A percentile compares a stretch with the other conserved stretches of the same genome.
Conservation (phyloP, 495 filamentous ascomycete genomes). For the Echria macrotheca region DNA sequence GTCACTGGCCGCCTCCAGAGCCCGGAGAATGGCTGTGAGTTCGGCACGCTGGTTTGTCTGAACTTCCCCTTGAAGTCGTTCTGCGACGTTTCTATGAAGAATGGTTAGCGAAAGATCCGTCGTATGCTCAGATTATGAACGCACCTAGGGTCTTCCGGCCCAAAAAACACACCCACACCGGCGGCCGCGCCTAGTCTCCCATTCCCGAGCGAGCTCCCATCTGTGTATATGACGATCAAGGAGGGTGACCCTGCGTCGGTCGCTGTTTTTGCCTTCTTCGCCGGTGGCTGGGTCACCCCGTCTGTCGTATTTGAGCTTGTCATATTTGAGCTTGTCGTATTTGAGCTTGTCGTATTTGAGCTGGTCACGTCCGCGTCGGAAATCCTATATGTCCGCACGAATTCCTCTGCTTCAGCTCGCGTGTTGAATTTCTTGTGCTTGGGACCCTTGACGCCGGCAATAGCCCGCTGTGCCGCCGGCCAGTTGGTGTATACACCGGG, state of each 20-base stretch:
- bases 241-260: slow-evolving; percentile 34
- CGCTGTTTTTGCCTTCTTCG: slow-evolving; percentile 53
- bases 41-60: slow-evolving; percentile 97
- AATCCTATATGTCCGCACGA: slow-evolving; percentile 30
- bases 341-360: neutral
- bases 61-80: slow-evolving; percentile 61
- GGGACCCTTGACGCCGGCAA: slow-evolving; percentile 68
- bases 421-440: slow-evolving; percentile 79
- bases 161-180: slow-evolving; percentile 87
- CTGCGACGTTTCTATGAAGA: slow-evolving; percentile 64
- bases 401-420: slow-evolving; percentile 62
- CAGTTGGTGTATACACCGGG: slow-evolving; percentile 90
- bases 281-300: slow-evolving; percentile 35
- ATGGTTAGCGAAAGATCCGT: neutral
- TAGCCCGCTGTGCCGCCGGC: slow-evolving; percentile 69
- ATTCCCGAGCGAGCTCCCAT: slow-evolving; percentile 78
- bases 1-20: slow-evolving; percentile 59
- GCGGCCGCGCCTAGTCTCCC: slow-evolving; percentile 65
- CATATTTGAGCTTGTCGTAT: too few relatives aligned
- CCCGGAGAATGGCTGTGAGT: slow-evolving; percentile 78
- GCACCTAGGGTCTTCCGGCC: slow-evolving; percentile 64
- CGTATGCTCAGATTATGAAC: too few relatives aligned
- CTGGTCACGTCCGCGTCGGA: slow-evolving; percentile 40
- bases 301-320: slow-evolving; percentile 23
- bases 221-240: slow-evolving; percentile 82